Evolutionary conservation across 106 monocot species (phyloP), one percentile per base, ranked within the genome.

Genomic region (Dendrobium officinale): DNA sequence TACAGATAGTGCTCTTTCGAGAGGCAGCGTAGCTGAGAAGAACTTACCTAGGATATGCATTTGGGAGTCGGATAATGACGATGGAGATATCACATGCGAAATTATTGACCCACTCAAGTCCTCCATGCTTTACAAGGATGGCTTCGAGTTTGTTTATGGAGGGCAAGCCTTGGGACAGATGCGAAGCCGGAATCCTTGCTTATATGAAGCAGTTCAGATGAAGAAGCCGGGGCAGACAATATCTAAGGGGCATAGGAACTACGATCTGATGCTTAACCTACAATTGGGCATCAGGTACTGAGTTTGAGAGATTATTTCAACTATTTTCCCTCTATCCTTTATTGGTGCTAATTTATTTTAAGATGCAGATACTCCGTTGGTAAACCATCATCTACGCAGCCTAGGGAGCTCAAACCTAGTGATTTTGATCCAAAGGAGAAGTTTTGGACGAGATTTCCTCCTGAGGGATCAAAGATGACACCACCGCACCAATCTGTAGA

Each of bases 381-480:
- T 37, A 96, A 87, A 61, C 86, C 86, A 17, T 79, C 86, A 15
- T 82, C 86, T 0, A 77, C 27, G 10, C 77, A 86, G 74, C 78
- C 88, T 82, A 86, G 91, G 78, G 93, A 89, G 54, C 89, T 93
- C n/a, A 81, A 55, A 56, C 29, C 77, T 2, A 75, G 66, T 11
- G 95, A 92, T 87, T 95, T 95, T 49, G 96, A 93, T 67, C 91
- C 96, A 2, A 86, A 75, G 70, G 96, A 93, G 83, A 93, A 93
- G 84, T 91, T 82, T 77, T 93, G 96, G 96, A 96, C 96, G 18
- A 88, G 89, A 73, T 96, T 96, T 43, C 96, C 95, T 6, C 87
- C 92, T 5, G 92, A 92, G 67, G 95, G 95, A 56, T 95, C 95
- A 0, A 95, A 95, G 87, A 70, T 82, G 54, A 96, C 96, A 9